Conservation (phyloP, 345 rosid species). For the Ceriops tagal region DNA sequence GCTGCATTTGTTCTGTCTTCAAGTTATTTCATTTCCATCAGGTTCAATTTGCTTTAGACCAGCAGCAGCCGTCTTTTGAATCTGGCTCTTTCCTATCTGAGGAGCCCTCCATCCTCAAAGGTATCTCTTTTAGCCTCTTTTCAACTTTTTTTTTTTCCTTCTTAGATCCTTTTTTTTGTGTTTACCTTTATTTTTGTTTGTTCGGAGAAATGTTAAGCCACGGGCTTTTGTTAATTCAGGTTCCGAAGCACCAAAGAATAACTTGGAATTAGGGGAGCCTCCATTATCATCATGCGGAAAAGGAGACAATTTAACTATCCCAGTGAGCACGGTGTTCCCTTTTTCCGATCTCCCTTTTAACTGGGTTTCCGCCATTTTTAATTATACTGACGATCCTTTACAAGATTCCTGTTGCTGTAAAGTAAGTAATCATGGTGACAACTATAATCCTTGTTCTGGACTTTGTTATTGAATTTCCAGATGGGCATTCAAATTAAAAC, state of each 20-base stretch:
- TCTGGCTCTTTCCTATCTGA: slow-evolving; percentile 25
- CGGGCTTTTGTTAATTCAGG: slow-evolving; percentile 33
- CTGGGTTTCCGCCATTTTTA: slow-evolving; percentile 18
- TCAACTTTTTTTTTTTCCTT: background rate
- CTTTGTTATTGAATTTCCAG: slow-evolving; percentile 27
- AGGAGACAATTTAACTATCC: slow-evolving; percentile 42
- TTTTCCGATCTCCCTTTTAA: slow-evolving; percentile 6
- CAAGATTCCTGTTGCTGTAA: slow-evolving; percentile 24
- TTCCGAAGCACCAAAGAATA: slow-evolving; percentile 71
- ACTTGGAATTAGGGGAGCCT: slow-evolving; percentile 67
- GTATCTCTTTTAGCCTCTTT: slow-evolving; percentile 25
- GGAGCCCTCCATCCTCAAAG: slow-evolving; percentile 33
- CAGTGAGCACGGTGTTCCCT: slow-evolving; percentile 38
- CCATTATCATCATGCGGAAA: slow-evolving; percentile 31
- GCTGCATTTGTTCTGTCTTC: slow-evolving; percentile 80
- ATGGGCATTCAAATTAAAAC: slow-evolving; percentile 76
- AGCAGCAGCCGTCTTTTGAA: slow-evolving; percentile 39
- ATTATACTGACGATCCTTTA: background rate
- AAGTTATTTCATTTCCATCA: slow-evolving; percentile 74
- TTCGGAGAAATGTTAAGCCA: slow-evolving; percentile 7
- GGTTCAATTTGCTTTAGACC: slow-evolving; percentile 44
- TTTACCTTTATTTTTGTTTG: background rate
- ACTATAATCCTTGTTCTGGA: slow-evolving; percentile 14
- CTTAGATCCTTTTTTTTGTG: background rate
- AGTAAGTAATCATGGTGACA: slow-evolving; percentile 22